These are phyloP conservation scores for Phytophthora pinifolia DNA, from an alignment of 352 stramenopile genomes.

Conservation along the genomic window DNA sequence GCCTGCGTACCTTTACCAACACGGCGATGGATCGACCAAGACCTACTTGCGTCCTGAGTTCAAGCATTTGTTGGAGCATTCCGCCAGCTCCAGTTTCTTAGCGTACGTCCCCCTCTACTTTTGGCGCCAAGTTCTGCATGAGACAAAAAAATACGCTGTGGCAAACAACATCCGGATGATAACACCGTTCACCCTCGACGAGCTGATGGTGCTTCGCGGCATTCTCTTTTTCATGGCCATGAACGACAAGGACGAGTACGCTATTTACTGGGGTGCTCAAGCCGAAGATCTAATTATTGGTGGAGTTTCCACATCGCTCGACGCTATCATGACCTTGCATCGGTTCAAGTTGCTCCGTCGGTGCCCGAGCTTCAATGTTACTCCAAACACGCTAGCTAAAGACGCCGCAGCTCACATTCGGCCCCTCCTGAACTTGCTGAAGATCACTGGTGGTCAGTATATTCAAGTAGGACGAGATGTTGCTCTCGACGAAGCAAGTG, in stretches of 20 bases:
- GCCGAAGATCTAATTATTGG: not conserved
- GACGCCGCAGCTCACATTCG: not conserved
- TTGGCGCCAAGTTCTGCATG: not conserved
- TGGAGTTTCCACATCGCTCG: not conserved
- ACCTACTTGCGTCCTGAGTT: not conserved
- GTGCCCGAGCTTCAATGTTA: not conserved
- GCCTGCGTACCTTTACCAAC: not conserved
- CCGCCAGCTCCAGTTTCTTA: too few species aligned
- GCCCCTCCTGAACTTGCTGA: not conserved
- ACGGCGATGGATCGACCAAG: not conserved
- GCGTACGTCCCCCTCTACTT: not conserved
- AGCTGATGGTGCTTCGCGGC: not conserved
- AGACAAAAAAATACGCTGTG: not conserved
- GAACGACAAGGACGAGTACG: not conserved
- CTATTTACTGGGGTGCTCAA: not conserved
- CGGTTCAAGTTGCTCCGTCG: not conserved
- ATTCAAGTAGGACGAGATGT: not conserved
- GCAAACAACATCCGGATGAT: not conserved
- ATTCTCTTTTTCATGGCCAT: constrained; percentile 1
- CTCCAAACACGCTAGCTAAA: not conserved
- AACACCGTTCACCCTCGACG: not conserved
- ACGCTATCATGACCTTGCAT: not conserved
- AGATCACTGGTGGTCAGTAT: not conserved
- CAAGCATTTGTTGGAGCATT: not conserved
- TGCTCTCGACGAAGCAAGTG: not conserved